These are phyloP conservation scores for Thermothielavioides terrestris DNA, from an alignment of 495 filamentous ascomycete genomes.

Conservation along the genomic window DNA sequence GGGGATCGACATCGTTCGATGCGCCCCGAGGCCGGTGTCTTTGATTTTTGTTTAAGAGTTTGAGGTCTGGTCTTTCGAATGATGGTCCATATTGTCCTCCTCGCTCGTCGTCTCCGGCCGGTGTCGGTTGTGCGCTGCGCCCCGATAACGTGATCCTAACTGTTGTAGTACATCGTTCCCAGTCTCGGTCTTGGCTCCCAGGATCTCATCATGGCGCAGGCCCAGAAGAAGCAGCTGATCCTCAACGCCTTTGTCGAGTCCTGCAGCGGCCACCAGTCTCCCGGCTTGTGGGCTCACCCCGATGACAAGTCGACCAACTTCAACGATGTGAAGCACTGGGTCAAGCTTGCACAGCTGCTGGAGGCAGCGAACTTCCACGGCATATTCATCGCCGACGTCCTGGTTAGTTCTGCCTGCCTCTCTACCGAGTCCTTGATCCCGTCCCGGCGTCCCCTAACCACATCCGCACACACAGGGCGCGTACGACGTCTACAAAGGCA, in stretches of 20 bases:
- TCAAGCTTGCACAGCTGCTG: constrained; percentile 46
- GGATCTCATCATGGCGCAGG: no score
- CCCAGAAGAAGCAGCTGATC: constrained; percentile 54
- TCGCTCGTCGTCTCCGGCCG: no score
- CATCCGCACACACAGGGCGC: no score
- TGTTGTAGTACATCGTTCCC: no score
- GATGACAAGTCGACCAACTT: constrained; percentile 45
- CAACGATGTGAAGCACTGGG: constrained; percentile 48
- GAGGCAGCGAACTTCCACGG: constrained; percentile 53
- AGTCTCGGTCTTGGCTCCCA: no score
- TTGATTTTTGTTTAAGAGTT: neutral
- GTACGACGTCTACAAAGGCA: constrained; percentile 58
- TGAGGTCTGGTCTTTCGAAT: neutral
- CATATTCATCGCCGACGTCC: constrained; percentile 48
- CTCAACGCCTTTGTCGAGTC: constrained; percentile 56
- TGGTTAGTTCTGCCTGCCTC: constrained; percentile 6
- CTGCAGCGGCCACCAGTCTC: constrained; percentile 54
- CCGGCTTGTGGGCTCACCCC: constrained; percentile 54
- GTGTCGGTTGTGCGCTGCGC: no score
- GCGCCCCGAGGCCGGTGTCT: no score
- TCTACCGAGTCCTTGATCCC: no score
- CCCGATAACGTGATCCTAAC: no score
- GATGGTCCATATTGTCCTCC: no score
- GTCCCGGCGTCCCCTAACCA: no score
- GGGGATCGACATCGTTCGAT: no score